Conservation (phyloP, 1,284 basidiomycete species). For the Ceratobasidium sp. region DNA sequence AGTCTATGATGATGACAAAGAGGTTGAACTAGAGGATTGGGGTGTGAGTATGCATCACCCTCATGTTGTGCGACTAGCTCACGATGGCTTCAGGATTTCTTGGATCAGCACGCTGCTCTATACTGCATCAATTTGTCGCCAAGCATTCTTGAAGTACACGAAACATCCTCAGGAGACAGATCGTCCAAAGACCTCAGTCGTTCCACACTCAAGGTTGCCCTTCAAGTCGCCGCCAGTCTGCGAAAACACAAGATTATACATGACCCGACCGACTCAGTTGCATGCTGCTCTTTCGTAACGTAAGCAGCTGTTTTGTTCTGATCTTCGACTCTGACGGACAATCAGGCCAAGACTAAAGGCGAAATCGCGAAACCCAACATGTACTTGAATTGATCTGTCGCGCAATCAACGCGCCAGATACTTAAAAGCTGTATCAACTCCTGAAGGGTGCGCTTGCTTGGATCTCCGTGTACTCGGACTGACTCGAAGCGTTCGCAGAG, state of each 20-base stretch:
- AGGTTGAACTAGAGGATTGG: constrained; percentile 82
- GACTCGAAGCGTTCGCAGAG: constrained; percentile 45
- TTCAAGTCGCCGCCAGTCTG: constrained; percentile 86
- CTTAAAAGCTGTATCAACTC: constrained; percentile 78
- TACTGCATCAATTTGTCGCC: constrained; percentile 94
- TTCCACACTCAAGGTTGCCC: constrained; percentile 21
- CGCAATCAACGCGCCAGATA: constrained; percentile 83
- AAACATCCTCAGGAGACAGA: constrained; percentile 61
- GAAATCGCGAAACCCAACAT: constrained; percentile 82
- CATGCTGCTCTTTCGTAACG: constrained; percentile 92
- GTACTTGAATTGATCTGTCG: constrained; percentile 82
- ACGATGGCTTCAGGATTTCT: constrained; percentile 15
- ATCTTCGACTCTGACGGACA: constrained; percentile 1
- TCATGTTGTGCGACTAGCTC: background rate
- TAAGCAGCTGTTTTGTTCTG: constrained; percentile 60
- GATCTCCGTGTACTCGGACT: background rate
- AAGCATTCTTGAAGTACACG: constrained; percentile 84
- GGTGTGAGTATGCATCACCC: constrained; percentile 63
- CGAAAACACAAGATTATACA: constrained; percentile 92
- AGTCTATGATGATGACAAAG: constrained; percentile 73
- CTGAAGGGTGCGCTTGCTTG: constrained; percentile 69
- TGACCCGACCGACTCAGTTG: constrained; percentile 88
- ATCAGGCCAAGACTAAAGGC: constrained; percentile 59
- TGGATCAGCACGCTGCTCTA: constrained; percentile 79
- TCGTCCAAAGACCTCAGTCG: constrained; percentile 75